Evolutionary conservation across 257 asterid genomes (phyloP).

Genomic region (Plantago major): DNA sequence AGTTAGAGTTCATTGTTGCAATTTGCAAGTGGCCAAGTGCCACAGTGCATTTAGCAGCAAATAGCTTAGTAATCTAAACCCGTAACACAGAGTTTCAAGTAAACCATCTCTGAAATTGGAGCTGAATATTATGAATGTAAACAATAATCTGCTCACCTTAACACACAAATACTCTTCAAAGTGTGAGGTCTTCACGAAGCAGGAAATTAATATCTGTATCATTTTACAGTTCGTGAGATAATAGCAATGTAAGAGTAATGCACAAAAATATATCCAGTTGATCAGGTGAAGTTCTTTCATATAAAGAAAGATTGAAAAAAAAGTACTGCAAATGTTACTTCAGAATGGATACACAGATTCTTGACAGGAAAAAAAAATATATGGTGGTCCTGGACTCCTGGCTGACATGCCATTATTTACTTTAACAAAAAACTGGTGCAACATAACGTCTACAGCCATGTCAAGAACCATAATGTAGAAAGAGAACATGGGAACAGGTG

Average conservation of each 20-base stretch:
- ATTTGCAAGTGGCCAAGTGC: no score
- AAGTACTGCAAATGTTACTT: background rate
- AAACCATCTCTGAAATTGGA: background rate
- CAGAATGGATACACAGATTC: no score
- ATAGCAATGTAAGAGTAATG: slow-evolving; percentile 4
- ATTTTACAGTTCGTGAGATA: slow-evolving; percentile 14
- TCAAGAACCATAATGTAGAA: background rate
- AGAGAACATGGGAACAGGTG: background rate
- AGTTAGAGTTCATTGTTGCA: no score
- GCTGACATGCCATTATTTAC: background rate
- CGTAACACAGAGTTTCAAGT: no score
- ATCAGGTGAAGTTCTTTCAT: slow-evolving; percentile 11
- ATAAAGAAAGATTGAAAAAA: background rate
- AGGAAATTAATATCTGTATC: slow-evolving; percentile 78
- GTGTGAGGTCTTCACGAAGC: slow-evolving; percentile 99
- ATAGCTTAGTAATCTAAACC: no score
- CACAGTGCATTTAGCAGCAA: no score
- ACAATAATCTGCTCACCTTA: slow-evolving; percentile 57
- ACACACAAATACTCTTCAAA: slow-evolving; percentile 92
- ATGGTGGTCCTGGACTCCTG: no score
- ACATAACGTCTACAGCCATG: background rate
- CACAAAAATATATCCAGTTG: slow-evolving; percentile 12
- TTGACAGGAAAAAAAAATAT: no score
- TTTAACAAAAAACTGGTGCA: background rate
- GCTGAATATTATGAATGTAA: slow-evolving; percentile 1